These are phyloP conservation scores for Lactifluus piperatus DNA, from an alignment of 768 basidiomycete genomes.

Conservation along the genomic window DNA sequence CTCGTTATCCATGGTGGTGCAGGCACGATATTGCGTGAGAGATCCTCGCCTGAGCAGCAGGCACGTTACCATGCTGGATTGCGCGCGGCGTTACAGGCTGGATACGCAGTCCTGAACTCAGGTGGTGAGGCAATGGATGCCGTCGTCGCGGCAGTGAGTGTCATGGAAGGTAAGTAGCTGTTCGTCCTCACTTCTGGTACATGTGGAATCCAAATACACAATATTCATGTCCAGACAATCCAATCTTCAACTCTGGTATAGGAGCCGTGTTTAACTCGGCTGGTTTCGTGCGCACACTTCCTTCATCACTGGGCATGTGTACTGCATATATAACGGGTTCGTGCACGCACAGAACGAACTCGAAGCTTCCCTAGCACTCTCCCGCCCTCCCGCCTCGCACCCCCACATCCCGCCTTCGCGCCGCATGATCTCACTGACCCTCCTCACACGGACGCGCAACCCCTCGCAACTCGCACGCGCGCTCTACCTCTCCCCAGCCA, in stretches of 20 bases:
- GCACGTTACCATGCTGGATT: slow-evolving; percentile 50
- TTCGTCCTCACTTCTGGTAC: neutral
- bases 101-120: slow-evolving; percentile 49
- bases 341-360: slow-evolving; percentile 59
- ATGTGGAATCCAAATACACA: neutral
- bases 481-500: slow-evolving; percentile 57
- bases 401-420: slow-evolving; percentile 49
- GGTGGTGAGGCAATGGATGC: slow-evolving; percentile 84
- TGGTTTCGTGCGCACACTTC: slow-evolving; percentile 53
- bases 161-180: slow-evolving; percentile 45
- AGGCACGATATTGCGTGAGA: slow-evolving; percentile 51
- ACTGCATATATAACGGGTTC: neutral
- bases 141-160: slow-evolving; percentile 60
- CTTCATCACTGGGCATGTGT: neutral
- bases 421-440: slow-evolving; percentile 55
- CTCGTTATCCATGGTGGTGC: slow-evolving; percentile 79
- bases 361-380: slow-evolving; percentile 74
- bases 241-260: slow-evolving; percentile 71
- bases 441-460: slow-evolving; percentile 60
- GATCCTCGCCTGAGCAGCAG: slow-evolving; percentile 52
- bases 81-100: slow-evolving; percentile 46
- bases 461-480: slow-evolving; percentile 63
- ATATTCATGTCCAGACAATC: slow-evolving; percentile 42
- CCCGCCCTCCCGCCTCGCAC: slow-evolving; percentile 61
- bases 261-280: slow-evolving; percentile 78